Conservation (phyloP, 768 basidiomycete genomes). For the Suillus weaverae region DNA sequence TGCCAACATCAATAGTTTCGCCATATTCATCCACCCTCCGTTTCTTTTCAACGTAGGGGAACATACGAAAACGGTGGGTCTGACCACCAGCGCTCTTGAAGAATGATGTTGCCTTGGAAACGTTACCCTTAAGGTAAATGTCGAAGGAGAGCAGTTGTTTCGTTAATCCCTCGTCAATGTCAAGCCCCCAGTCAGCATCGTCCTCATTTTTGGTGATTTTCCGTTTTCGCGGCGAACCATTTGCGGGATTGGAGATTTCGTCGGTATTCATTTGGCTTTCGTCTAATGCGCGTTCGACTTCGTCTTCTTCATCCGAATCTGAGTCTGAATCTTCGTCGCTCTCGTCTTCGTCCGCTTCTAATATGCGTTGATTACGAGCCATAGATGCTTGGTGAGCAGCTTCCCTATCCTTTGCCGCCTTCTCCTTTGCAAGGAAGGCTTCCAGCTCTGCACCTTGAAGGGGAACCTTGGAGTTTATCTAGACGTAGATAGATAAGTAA, state of each 20-base stretch:
- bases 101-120: slow-evolving; percentile 81
- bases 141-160: slow-evolving; percentile 86
- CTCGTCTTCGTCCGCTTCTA: slow-evolving; percentile 93
- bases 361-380: slow-evolving; percentile 80
- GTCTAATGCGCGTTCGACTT: slow-evolving; percentile 56
- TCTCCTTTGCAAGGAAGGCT: slow-evolving; percentile 72
- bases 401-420: slow-evolving; percentile 75
- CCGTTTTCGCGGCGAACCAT: slow-evolving; percentile 33
- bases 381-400: slow-evolving; percentile 83
- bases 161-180: slow-evolving; percentile 73
- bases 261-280: slow-evolving; percentile 49
- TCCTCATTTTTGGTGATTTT: slow-evolving; percentile 52
- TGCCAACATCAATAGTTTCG: slow-evolving; percentile 91
- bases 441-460: slow-evolving; percentile 89
- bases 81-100: slow-evolving; percentile 78
- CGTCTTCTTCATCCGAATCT: slow-evolving; percentile 62
- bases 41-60: slow-evolving; percentile 93
- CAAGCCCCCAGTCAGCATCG: slow-evolving; percentile 66
- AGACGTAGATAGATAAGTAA: slow-evolving; percentile 10
- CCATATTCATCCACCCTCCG: slow-evolving; percentile 94
- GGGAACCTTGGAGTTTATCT: slow-evolving; percentile 90
- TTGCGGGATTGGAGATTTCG: slow-evolving; percentile 32
- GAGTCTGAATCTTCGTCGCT: slow-evolving; percentile 69
- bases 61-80: slow-evolving; percentile 89
- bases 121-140: slow-evolving; percentile 97